Evolutionary conservation across 2,329 filamentous ascomycete species (phyloP), one percentile per base, ranked within the genome.

Genomic region (Drechslerella dactyloides): DNA sequence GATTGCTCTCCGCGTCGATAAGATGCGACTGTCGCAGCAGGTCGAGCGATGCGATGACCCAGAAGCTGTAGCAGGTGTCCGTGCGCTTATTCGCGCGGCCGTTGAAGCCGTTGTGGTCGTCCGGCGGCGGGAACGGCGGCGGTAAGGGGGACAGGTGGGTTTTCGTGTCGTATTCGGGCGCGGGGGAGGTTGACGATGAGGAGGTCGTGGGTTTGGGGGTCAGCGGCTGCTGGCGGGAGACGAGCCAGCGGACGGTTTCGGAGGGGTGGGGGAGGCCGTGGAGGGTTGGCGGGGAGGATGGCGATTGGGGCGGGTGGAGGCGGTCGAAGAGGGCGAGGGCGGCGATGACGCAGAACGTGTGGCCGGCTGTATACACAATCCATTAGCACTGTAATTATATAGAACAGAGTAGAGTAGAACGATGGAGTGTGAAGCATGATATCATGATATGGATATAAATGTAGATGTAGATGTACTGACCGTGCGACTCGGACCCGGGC

Each of bases 41-140:
- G 82, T 88, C 73, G 1, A 74, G 74, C 40, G 46, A 60, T 56
- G 30, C 91, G 2, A 85, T 84, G 0, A 90, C 91, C 94, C 94
- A 99, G 83, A 93, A 99, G 21, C 87, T 89, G 79, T 99, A 99
- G 81, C 94, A 99, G 0, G 94, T 97, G 80, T 99, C 94, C 8
- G 90, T 90, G 53, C 88, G 84, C 80, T 99, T 99, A 81, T 96
- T 97, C 78, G 86, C 87, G 55, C 94, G 87, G 24, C 94, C 94
- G 77, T 96, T 96, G 81, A 96, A 92, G 8, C 93, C 94, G 1
- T 70, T 70, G 37, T 55, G 37, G 3, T 21, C n/a, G n/a, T 37
- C 30, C 0, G 54, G 51, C 0, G 66, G 23, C 4, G 66, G 66
- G 55, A 70, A 70, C 2, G 37, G 13, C 4, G 54, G 13, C 10